Percentiles rank a stretch among this genome's conserved stretches.
Evolutionary conservation across 2,329 filamentous ascomycete species (phyloP).

Genomic region (Neonectria hederae): DNA sequence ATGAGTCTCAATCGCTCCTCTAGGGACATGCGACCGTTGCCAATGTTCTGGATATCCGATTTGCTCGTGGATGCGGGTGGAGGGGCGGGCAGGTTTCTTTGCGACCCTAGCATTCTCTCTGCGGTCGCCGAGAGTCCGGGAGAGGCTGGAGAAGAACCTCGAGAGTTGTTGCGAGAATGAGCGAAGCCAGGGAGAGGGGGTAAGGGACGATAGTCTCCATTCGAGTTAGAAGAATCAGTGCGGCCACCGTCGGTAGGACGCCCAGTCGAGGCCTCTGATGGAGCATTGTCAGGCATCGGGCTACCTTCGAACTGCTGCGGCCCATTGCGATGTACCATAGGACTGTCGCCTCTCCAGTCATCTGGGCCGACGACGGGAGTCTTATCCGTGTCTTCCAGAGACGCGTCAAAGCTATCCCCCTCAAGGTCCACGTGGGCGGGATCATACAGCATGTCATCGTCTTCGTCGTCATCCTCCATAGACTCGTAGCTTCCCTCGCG

Average conservation of each 20-base stretch:
- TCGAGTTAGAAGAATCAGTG: conserved; percentile 79
- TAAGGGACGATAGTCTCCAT: conserved; percentile 83
- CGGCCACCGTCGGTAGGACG: conserved; percentile 68
- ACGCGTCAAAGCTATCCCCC: conserved; percentile 95
- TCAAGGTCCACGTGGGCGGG: conserved; percentile 53
- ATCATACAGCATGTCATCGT: conserved; percentile 70
- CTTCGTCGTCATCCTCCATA: conserved; percentile 77
- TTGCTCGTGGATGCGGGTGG: conserved; percentile 75
- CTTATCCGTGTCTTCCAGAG: conserved; percentile 94
- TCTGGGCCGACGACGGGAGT: conserved; percentile 98
- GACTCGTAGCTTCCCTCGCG: conserved; percentile 94
- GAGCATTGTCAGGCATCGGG: conserved; percentile 68
- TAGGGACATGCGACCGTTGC: conserved; percentile 79
- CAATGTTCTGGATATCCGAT: conserved; percentile 80
- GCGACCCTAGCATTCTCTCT: conserved; percentile 74
- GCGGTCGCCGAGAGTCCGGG: conserved; percentile 74
- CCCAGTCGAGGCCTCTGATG: conserved; percentile 52
- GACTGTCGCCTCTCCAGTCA: conserved; percentile 85
- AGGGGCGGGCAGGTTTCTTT: conserved; percentile 76
- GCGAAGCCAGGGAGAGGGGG: conserved; percentile 80
- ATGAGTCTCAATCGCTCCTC: conserved; percentile 89
- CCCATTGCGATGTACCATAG: conserved; percentile 47
- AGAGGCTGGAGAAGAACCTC: conserved; percentile 64
- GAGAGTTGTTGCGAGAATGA: conserved; percentile 51
- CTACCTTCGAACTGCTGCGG: conserved; percentile 69